Evolutionary conservation across 108 stramenopile genomes (phyloP).

Genomic region (Schizochytrium sp.): DNA sequence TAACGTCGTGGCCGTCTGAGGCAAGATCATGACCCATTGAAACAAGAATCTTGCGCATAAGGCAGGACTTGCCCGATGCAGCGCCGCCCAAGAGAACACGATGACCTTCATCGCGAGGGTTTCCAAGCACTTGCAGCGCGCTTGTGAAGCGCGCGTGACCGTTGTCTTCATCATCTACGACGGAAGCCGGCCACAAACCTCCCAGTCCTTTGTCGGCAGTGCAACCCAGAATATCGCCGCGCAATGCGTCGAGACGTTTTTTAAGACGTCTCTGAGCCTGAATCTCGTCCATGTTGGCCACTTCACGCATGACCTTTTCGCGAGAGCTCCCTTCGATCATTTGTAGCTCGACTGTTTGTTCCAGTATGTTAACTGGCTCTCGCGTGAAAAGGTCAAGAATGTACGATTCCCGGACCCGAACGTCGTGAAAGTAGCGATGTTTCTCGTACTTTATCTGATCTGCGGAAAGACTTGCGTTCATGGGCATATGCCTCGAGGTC

Average conservation of each 20-base stretch:
- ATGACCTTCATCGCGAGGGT: neutral
- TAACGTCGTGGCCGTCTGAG: neutral
- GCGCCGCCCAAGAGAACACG: neutral
- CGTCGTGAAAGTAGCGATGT: neutral
- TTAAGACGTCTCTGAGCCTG: neutral
- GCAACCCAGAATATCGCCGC: neutral
- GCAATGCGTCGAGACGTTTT: neutral
- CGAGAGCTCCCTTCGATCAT: neutral
- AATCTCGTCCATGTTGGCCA: neutral
- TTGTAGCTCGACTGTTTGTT: neutral
- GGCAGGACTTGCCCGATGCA: slow-evolving; percentile 9
- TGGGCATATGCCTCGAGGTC: neutral
- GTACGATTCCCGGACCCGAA: neutral
- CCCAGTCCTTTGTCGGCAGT: too few species aligned
- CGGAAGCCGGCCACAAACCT: too few species aligned
- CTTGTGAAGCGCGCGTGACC: neutral
- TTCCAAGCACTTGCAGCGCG: neutral
- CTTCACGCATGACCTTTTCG: neutral
- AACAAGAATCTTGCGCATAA: neutral
- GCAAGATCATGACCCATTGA: neutral
- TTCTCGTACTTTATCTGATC: neutral
- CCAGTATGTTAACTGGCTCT: neutral
- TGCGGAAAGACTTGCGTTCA: neutral
- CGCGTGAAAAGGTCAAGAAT: neutral
- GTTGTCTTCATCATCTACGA: neutral